A percentile compares a stretch with the other conserved stretches of the same genome.
Conservation (phyloP, 352 stramenopile species). For the Phytopythium cucurbitacearum region DNA sequence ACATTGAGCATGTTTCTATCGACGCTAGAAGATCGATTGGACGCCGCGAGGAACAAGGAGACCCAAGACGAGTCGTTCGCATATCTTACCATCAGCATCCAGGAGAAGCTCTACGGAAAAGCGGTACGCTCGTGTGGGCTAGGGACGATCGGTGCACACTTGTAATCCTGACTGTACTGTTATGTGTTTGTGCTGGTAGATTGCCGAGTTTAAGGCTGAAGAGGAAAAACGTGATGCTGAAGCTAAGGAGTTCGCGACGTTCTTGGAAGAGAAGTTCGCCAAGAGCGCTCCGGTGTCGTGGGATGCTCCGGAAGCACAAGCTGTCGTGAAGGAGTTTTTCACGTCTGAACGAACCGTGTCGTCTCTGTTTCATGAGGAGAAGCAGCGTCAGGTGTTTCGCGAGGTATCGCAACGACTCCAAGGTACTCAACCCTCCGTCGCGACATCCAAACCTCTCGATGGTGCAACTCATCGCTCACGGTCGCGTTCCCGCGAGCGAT, state of each 20-base stretch:
- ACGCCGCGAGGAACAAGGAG: constrained; percentile 23
- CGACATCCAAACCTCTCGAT: too few relatives aligned
- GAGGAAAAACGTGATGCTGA: constrained; percentile 23
- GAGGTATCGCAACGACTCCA: neutral
- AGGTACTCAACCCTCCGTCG: neutral
- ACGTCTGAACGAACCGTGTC: constrained; percentile 7
- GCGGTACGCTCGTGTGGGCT: constrained; percentile 8
- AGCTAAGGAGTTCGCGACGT: constrained; percentile 24
- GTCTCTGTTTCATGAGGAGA: constrained; percentile 13
- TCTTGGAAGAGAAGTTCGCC: constrained; percentile 24
- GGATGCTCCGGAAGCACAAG: constrained; percentile 17
- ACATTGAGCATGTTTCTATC: constrained; percentile 51
- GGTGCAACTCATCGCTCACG: too few relatives aligned
- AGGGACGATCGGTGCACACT: neutral
- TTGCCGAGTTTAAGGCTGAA: constrained; percentile 31
- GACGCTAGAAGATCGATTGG: constrained; percentile 35
- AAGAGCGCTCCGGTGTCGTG: constrained; percentile 9
- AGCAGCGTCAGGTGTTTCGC: constrained; percentile 23
- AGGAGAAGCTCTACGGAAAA: constrained; percentile 58
- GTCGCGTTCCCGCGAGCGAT: too few relatives aligned
- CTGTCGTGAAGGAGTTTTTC: constrained; percentile 27
- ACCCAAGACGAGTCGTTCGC: constrained; percentile 34
- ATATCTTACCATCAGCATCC: constrained; percentile 30
- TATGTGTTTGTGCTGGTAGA: constrained; percentile 4
- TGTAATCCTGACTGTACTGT: neutral